Evolutionary conservation across 108 stramenopile genomes (phyloP).

Genomic region (Skeletonema grethae): DNA sequence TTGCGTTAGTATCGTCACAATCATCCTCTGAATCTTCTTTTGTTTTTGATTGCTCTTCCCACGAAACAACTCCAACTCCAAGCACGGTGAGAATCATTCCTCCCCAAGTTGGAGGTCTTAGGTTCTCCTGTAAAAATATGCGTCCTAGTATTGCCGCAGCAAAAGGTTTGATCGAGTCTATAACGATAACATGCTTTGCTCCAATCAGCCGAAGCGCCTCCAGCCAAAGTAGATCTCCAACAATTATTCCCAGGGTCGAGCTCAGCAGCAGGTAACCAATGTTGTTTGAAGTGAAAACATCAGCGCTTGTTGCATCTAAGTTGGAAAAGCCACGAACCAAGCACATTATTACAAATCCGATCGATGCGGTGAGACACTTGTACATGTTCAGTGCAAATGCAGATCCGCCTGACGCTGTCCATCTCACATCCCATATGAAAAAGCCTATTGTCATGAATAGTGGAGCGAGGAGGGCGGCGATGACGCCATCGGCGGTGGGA

Average conservation of each 20-base stretch:
- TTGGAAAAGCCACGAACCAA: slow-evolving; percentile 24
- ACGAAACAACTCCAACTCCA: slow-evolving; percentile 71
- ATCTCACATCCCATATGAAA: slow-evolving; percentile 76
- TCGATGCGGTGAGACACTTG: slow-evolving; percentile 82
- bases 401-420: slow-evolving; percentile 57
- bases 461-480: slow-evolving; percentile 66
- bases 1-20: slow-evolving; percentile 3
- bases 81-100: slow-evolving; percentile 71
- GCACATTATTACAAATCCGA: slow-evolving; percentile 60
- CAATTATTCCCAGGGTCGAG: slow-evolving; percentile 76
- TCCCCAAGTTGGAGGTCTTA: slow-evolving; percentile 40
- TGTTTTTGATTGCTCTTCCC: slow-evolving; percentile 42
- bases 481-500: slow-evolving; percentile 33
- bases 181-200: slow-evolving; percentile 78
- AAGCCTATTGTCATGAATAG: slow-evolving; percentile 76
- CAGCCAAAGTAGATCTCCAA: slow-evolving; percentile 86
- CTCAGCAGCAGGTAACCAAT: slow-evolving; percentile 72
- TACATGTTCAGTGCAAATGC: slow-evolving; percentile 84
- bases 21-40: slow-evolving; percentile 14
- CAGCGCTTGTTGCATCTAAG: slow-evolving; percentile 6
- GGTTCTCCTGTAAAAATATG: slow-evolving; percentile 59
- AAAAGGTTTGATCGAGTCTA: slow-evolving; percentile 87
- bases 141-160: slow-evolving; percentile 77
- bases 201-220: slow-evolving; percentile 77
- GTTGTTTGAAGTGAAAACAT: slow-evolving; percentile 31